Percentiles rank a stretch among this genome's conserved stretches.
phyloP scores from a whole-genome alignment of 2,329 filamentous ascomycete species.

The Fusarium sp. region DNA sequence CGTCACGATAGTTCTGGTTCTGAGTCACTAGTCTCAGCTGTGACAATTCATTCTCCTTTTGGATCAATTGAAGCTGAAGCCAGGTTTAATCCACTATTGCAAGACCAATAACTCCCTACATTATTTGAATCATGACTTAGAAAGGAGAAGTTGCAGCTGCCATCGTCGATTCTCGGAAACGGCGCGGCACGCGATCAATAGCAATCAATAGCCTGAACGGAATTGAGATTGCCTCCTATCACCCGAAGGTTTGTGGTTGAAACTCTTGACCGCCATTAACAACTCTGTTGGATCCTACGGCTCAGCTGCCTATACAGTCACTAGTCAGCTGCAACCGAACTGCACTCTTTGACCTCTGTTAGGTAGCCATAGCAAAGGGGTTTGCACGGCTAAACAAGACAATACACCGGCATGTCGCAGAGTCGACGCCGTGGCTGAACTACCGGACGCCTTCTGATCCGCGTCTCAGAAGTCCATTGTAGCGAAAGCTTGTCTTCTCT shows the following conservation, averaged over 20 bases:
- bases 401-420: slow-evolving; percentile 28
- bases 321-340: not conserved
- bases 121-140: not conserved
- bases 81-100: slow-evolving; percentile 22
- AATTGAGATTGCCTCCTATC: not conserved
- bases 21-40: slow-evolving; percentile 8
- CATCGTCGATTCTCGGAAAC: slow-evolving; percentile 4
- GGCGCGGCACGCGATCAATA: slow-evolving; percentile 42
- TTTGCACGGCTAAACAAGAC: not conserved
- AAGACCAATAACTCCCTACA: slow-evolving; percentile 11
- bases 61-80: slow-evolving; percentile 1
- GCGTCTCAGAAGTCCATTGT: slow-evolving; percentile 1
- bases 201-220: slow-evolving; percentile 39
- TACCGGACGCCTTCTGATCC: slow-evolving; percentile 13
- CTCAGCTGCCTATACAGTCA: slow-evolving; percentile 4
- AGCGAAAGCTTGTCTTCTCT: slow-evolving; percentile 29
- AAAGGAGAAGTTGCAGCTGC: slow-evolving; percentile 8
- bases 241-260: not conserved
- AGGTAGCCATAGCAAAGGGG: slow-evolving; percentile 7
- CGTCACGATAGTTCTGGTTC: not conserved
- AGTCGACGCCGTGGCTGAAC: slow-evolving; percentile 30
- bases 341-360: slow-evolving; percentile 2
- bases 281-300: not conserved
- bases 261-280: slow-evolving; percentile 14
- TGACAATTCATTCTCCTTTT: not conserved